Evolutionary conservation across 2,329 filamentous ascomycete genomes (phyloP), one percentile per base, ranked within the genome.

Genomic region (Fusarium heterosporum): DNA sequence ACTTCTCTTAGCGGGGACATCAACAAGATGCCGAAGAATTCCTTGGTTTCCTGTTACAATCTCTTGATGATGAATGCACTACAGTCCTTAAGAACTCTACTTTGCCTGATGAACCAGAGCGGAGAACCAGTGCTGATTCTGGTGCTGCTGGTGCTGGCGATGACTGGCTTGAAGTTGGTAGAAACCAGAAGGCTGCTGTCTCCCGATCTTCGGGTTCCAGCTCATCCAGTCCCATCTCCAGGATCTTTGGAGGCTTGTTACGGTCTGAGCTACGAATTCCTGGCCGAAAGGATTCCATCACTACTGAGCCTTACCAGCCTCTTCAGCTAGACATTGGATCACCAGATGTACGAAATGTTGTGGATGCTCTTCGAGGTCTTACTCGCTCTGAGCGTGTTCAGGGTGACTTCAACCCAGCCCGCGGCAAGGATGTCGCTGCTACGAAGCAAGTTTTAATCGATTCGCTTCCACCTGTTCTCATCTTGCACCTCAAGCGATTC

Each of bases 21-120:
- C 96, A 99, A 77, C 95, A 99, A 82, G 96, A 99, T 80, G 96
- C 96, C 2, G 93, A 99, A 75, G 96, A 99, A 75, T 99, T 99
- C 71, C 83, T 99, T 25, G 95, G 94, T 1, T 97, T 98, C 76
- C 83, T 99, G 32, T 84, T 99, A 6, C 94, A 97, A 74, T 93
- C 93, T 46, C 87, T 99, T 32, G 94, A 97, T 72, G 94, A 98
- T 68, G 96, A 99, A 78, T 97, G 94, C 76, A 88, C 89, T 16
- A 85, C 89, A 57, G 89, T 95, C 45, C 91, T 96, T 81, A 74
- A 72, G 40, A 76, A 58, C 41, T 55, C 72, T 11, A 42, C 74
- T 12, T 69, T 77, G 2, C 76, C 76, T 13, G 76, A 71, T 36
- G 76, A 75, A 5, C 73, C 77, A 3, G 66, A 76, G n/a, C 66